Evolutionary conservation across 352 stramenopile species (phyloP).

Genomic region (Globisporangium nagaii): DNA sequence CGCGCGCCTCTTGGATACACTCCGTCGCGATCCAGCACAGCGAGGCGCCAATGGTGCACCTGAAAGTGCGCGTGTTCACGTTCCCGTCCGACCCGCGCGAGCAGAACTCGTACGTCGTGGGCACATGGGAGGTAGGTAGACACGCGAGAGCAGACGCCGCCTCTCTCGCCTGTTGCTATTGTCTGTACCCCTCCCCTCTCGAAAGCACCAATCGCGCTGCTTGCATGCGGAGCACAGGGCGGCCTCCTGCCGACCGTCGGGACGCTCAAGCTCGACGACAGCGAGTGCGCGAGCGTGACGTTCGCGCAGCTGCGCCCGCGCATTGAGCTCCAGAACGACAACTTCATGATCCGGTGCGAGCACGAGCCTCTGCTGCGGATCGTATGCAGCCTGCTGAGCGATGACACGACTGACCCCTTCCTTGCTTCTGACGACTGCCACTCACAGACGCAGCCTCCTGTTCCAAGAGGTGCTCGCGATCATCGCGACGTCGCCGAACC

Average conservation of each 20-base stretch:
- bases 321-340: constrained; percentile 60
- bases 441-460: constrained; percentile 42
- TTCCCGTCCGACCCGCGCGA: constrained; percentile 56
- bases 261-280: constrained; percentile 55
- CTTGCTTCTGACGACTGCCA: background rate
- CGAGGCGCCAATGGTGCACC: constrained; percentile 22
- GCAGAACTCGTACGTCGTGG: constrained; percentile 78
- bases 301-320: constrained; percentile 58
- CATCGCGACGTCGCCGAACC: constrained; percentile 50
- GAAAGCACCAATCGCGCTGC: too few species aligned
- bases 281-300: constrained; percentile 44
- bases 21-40: too few species aligned
- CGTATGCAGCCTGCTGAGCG: background rate
- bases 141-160: background rate
- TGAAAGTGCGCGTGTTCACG: constrained; percentile 78
- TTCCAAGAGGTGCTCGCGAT: constrained; percentile 76
- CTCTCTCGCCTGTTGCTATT: background rate
- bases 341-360: constrained; percentile 50
- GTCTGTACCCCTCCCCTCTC: too few species aligned
- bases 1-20: background rate
- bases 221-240: constrained; percentile 21
- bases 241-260: constrained; percentile 58
- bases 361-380: too few species aligned
- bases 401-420: background rate
- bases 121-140: constrained; percentile 43